Percentiles rank a stretch among this genome's conserved stretches.
These are phyloP conservation scores for Urostyla sp. DNA, from an alignment of 73 alveolate genomes.

Conservation along the genomic window DNA sequence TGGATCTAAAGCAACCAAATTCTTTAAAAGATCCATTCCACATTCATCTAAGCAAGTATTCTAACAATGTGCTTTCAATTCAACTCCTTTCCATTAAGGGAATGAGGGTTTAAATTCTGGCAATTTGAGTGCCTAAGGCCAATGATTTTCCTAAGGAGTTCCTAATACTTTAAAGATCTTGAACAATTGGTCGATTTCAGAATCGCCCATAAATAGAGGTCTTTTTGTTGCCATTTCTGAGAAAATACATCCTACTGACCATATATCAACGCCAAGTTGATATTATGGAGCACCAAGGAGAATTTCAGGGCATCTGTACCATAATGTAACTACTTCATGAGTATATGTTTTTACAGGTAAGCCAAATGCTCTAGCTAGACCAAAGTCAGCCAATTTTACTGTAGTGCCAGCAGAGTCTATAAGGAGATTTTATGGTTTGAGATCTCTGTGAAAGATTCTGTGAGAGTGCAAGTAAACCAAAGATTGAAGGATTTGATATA, in stretches of 20 bases:
- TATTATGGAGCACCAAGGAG: conserved; percentile 83
- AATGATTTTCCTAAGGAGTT: conserved; percentile 85
- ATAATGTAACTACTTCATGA: conserved; percentile 95
- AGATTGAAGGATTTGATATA: conserved; percentile 83
- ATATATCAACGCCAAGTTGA: too few relatives aligned
- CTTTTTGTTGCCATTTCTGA: too few relatives aligned
- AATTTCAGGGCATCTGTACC: conserved; percentile 98
- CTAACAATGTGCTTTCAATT: conserved; percentile 61
- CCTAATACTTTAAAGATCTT: conserved; percentile 89
- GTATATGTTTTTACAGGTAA: conserved; percentile 90
- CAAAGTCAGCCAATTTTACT: conserved; percentile 94
- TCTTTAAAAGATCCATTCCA: conserved; percentile 82
- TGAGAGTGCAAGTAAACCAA: conserved; percentile 84
- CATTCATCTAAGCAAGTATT: conserved; percentile 72
- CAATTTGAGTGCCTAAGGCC: conserved; percentile 66
- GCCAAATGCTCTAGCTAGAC: conserved; percentile 96
- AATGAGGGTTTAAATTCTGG: conserved; percentile 83
- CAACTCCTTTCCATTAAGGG: conserved; percentile 81
- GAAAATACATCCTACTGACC: too few relatives aligned
- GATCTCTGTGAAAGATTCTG: conserved; percentile 89
- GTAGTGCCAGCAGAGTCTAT: conserved; percentile 79
- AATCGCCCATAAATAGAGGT: too few relatives aligned
- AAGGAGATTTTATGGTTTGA: conserved; percentile 84
- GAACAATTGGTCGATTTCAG: conserved; percentile 87
- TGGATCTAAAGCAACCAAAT: conserved; percentile 87